Conservation (phyloP, 257 asterid species). For the Parsonsia alboflavescens region DNA sequence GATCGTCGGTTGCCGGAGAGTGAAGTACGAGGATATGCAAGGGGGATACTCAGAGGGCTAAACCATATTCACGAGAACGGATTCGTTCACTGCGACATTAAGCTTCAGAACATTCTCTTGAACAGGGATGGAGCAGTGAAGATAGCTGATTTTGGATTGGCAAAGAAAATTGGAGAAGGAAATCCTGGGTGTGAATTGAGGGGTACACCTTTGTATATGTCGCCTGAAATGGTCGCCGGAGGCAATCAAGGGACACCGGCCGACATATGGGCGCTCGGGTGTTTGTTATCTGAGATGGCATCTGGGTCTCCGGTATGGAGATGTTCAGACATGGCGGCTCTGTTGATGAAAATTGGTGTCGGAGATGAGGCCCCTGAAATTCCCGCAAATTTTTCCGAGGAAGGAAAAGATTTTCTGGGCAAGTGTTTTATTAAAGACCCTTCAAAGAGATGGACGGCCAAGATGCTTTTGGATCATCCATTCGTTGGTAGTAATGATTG, state of each 20-base stretch:
- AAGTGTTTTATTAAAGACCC: constrained; percentile 65
- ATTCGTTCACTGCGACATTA: constrained; percentile 81
- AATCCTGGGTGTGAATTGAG: constrained; percentile 37
- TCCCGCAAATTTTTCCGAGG: constrained; percentile 45
- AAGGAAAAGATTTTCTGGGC: constrained; percentile 57
- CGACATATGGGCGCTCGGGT: constrained; percentile 85
- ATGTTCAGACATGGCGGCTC: constrained; percentile 41
- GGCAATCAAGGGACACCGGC: constrained; percentile 62
- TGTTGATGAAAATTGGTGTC: constrained; percentile 58
- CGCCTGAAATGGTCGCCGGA: constrained; percentile 77
- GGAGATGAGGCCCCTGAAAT: constrained; percentile 61
- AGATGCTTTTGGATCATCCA: constrained; percentile 78
- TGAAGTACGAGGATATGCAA: constrained; percentile 42
- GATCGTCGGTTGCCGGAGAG: constrained; percentile 33
- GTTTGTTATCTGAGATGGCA: constrained; percentile 66
- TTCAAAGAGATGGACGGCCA: constrained; percentile 77
- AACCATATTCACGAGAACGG: constrained; percentile 53
- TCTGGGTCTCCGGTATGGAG: constrained; percentile 60
- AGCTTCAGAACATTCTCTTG: constrained; percentile 71
- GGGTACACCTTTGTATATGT: constrained; percentile 91
- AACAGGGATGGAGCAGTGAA: constrained; percentile 34
- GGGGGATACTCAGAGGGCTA: constrained; percentile 52
- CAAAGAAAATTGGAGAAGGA: constrained; percentile 31
- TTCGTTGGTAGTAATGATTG: constrained; percentile 36
- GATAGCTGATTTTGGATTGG: constrained; percentile 86